These are phyloP conservation scores for Malus sylvestris DNA, from an alignment of 306 rosid genomes.

Conservation along the genomic window DNA sequence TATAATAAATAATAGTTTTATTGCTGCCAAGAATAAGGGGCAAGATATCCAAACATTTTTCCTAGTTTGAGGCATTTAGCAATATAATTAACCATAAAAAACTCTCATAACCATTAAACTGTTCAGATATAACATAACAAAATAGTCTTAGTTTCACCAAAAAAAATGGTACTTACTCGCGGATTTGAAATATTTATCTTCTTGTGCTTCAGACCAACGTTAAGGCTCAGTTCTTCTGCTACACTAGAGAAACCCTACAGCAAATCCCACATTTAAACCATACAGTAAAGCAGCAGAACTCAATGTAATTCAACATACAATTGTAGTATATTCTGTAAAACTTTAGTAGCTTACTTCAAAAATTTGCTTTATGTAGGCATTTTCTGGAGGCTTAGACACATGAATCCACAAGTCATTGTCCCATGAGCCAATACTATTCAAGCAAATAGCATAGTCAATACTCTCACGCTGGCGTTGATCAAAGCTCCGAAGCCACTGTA, in stretches of 20 bases:
- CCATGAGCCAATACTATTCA: constrained; percentile 92
- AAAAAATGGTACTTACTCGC: constrained; percentile 56
- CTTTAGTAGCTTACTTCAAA: constrained; percentile 54
- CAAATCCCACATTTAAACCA: constrained; percentile 21
- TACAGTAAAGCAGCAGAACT: constrained; percentile 5
- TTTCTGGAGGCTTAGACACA: constrained; percentile 97
- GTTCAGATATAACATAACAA: background rate
- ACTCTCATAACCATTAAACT: background rate
- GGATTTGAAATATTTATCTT: constrained; percentile 92
- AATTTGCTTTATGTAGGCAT: constrained; percentile 82
- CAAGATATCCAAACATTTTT: background rate
- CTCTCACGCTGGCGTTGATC: constrained; percentile 95
- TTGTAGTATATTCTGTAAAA: background rate
- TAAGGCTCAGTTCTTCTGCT: constrained; percentile 75
- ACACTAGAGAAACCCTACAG: constrained; percentile 81
- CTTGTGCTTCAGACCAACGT: constrained; percentile 90
- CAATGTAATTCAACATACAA: constrained; percentile 6
- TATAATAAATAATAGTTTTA: background rate
- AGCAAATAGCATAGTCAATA: constrained; percentile 91
- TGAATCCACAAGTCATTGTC: constrained; percentile 87
- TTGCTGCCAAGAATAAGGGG: background rate
- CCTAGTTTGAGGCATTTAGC: background rate
- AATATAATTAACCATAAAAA: background rate
- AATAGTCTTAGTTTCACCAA: background rate
- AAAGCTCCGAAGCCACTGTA: constrained; percentile 94